Percentiles rank a stretch among this genome's conserved stretches.
phyloP scores from a whole-genome alignment of 148 eudicot species.

The Cornus florida region DNA sequence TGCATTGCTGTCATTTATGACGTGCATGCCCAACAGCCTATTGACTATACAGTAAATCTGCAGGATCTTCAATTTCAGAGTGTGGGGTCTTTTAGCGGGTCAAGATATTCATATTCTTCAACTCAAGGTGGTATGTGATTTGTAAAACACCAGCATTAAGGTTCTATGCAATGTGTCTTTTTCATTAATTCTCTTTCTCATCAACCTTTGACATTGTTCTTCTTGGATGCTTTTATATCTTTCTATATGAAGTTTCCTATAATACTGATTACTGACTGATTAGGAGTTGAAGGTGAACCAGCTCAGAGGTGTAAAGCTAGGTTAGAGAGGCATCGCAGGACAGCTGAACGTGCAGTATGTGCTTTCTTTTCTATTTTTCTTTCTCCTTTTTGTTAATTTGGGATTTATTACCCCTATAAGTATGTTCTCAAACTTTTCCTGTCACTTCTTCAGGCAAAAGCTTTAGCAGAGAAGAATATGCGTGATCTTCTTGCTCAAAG shows the following conservation, averaged over 20 bases:
- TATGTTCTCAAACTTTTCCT: slow-evolving; percentile 7
- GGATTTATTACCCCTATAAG: not conserved
- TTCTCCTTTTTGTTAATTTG: slow-evolving; percentile 6
- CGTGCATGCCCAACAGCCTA: slow-evolving; percentile 9
- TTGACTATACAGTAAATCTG: slow-evolving; percentile 19
- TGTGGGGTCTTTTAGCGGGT: slow-evolving; percentile 28
- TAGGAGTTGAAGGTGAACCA: slow-evolving; percentile 72
- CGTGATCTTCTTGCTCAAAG: slow-evolving; percentile 82
- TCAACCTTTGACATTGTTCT: not conserved
- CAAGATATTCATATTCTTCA: slow-evolving; percentile 32
- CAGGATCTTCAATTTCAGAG: slow-evolving; percentile 42
- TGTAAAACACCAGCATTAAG: not conserved
- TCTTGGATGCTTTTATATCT: not conserved
- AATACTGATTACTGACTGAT: slow-evolving; percentile 18
- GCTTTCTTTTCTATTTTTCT: slow-evolving; percentile 12
- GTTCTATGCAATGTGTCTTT: not conserved
- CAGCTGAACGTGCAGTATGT: slow-evolving; percentile 94
- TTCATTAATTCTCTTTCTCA: not conserved
- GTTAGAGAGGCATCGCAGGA: slow-evolving; percentile 91
- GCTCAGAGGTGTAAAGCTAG: slow-evolving; percentile 93
- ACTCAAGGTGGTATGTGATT: slow-evolving; percentile 40
- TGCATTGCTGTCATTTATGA: not conserved
- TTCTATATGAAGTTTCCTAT: slow-evolving; percentile 5
- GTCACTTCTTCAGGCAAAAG: slow-evolving; percentile 69
- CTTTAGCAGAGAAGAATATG: slow-evolving; percentile 90